phyloP scores from a whole-genome alignment of 2,329 filamentous ascomycete genomes.

The Colletotrichum simmondsii region DNA sequence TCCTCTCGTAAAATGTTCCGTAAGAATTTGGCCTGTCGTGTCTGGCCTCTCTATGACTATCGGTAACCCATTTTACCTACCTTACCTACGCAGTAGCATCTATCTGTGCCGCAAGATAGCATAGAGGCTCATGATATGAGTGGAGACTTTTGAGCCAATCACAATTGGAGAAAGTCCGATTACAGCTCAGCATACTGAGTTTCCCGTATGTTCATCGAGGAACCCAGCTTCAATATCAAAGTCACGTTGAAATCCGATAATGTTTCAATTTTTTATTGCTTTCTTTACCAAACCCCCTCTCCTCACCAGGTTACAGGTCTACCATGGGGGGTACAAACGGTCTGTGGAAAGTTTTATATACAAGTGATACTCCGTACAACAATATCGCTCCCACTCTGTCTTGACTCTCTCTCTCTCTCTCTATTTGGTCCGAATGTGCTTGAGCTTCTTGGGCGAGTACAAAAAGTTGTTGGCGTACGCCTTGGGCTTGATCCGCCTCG shows the following conservation, averaged over 20 bases:
- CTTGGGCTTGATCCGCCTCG: conserved; percentile 87
- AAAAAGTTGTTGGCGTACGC: conserved; percentile 97
- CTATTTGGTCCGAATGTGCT: conserved; percentile 86
- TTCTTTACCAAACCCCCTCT: too few relatives aligned
- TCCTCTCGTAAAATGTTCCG: not conserved
- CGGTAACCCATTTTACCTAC: too few relatives aligned
- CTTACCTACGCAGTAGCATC: too few relatives aligned
- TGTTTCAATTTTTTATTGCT: not conserved
- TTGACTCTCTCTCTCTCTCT: conserved; percentile 15
- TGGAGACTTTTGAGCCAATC: not conserved
- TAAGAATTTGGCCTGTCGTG: not conserved
- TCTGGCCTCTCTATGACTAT: not conserved
- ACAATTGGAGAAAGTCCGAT: not conserved
- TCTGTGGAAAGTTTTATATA: conserved; percentile 41
- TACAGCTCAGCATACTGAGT: not conserved
- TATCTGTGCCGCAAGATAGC: not conserved
- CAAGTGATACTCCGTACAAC: conserved; percentile 32
- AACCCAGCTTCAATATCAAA: not conserved
- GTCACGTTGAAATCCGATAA: not conserved
- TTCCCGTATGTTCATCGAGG: not conserved
- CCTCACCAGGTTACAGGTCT: too few relatives aligned
- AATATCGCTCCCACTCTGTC: too few relatives aligned
- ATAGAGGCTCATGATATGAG: not conserved
- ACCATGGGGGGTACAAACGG: not conserved
- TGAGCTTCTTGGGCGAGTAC: conserved; percentile 86